Evolutionary conservation across 176 grass and related monocot species (phyloP), one percentile per base, ranked within the genome.

Genomic region (Rhipidocladum racemiflorum): DNA sequence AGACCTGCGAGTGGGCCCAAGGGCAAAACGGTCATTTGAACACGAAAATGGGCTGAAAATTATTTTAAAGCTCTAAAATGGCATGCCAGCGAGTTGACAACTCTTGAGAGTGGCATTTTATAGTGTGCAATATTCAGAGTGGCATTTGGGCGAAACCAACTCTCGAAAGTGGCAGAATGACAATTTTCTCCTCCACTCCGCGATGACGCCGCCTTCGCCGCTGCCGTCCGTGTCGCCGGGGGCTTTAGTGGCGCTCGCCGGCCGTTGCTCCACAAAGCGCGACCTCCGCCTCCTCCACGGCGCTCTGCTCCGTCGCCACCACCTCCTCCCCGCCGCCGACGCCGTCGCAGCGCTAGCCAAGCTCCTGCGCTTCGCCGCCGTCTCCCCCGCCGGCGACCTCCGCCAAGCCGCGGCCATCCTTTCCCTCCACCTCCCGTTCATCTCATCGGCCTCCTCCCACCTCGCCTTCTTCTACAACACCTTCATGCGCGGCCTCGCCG

Each of bases 401-500:
- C 65, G 64, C 80, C 77, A 89, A 17, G 87, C 90, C 7, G 18
- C 70, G 70, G 23, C 9, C 10, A 76, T 92, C 38, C 32, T 92
- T 54, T 87, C 81, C 25, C 21, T 80, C 48, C 90, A 87, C 65
- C 84, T 87, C 64, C 81, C 65, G 15, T 83, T 83, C 76, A 55
- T 87, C 24, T 49, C 84, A 0, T 46, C 75, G 23, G 69, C 64
- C 23, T 67, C 87, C 70, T 60, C 91, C 17, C 65, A 89, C 81
- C 80, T 83, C 42, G 59, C 91, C 56, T 92, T 92, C 67, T 92
- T 89, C 91, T 92, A 87, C 65, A 89, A 92, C 81, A 92, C 84
- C 65, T 81, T 92, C 76, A 89, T 92, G 57, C 84, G 87, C 59
- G 91, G 91, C 40, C 61, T 81, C 65, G 45, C 80, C 25, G 74